Evolutionary conservation across 805 yeast species (phyloP), one percentile per base, ranked within the genome.

Genomic region (Cyberlindnera euphorbiae): DNA sequence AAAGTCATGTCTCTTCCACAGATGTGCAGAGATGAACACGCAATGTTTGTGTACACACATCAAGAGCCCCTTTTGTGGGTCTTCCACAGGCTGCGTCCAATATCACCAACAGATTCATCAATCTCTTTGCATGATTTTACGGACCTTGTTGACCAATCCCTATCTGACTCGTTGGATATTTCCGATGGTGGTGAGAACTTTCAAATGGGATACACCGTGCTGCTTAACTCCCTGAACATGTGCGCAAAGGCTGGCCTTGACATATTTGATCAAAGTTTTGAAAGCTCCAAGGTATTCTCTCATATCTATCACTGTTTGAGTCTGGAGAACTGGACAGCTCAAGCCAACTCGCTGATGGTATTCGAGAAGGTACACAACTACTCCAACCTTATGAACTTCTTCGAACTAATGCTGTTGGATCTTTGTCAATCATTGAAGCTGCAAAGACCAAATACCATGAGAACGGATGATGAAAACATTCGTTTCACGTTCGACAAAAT

Each of bases 351-450:
- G 8, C 27, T 32, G 15, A 17, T 31, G 9, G 10, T 33, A 14
- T 18, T 33, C 19, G 52, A 47, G 5, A 15, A 27, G 6, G 24
- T 38, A 10, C 54, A 51, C 30, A 41, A 42, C 10, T 44, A 35
- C 31, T 39, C 35, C 4, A 51, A 39, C 30, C n/a, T 49, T 21
- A 49, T 49, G 54, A 41, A 32, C 17, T 42, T 37, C 21, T 46
- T 31, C 23, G 54, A 51, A 34, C 18, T 51, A 17, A 30, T 45
- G 36, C 31, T 47, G 3, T n/a, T 49, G 14, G 54, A 49, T 32
- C 29, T 52, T 34, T 41, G 40, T 28, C 32, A 44, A 9, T 49
- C 54, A 5, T 15, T 49, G 27, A 36, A 18, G n/a, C 21, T 11
- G 7, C 26, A 34, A 13, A 33, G 22, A 6, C 43, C 45, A 25